Evolutionary conservation across 306 rosid species (phyloP).

Genomic region (Glycyrrhiza uralensis): DNA sequence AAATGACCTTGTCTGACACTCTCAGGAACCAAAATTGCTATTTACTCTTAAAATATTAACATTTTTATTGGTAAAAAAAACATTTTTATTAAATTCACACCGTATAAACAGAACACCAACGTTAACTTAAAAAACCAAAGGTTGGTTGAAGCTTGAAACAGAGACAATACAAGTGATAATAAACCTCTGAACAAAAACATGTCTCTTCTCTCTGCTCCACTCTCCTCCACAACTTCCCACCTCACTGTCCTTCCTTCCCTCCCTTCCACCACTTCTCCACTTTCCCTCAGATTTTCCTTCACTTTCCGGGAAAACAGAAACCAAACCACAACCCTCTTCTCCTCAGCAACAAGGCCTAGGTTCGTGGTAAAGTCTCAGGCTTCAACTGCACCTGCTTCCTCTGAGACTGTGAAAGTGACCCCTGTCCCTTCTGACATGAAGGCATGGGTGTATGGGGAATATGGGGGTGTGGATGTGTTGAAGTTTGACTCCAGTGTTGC

Average conservation of each 20-base stretch:
- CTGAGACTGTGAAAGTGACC: constrained; percentile 44
- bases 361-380: constrained; percentile 56
- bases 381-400: constrained; percentile 48
- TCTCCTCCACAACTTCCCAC: constrained; percentile 50
- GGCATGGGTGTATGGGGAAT: constrained; percentile 87
- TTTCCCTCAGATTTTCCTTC: constrained; percentile 32
- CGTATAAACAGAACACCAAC: background rate
- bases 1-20: too few species aligned
- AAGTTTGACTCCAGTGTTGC: constrained; percentile 53
- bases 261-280: constrained; percentile 19
- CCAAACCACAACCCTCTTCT: background rate
- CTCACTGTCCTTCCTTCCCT: constrained; percentile 21
- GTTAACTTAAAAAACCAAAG: constrained; percentile 11
- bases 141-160: constrained; percentile 2
- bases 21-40: too few species aligned
- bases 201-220: constrained; percentile 34
- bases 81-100: too few species aligned
- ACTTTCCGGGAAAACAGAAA: constrained; percentile 26
- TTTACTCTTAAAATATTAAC: too few species aligned
- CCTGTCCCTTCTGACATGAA: constrained; percentile 69
- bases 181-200: constrained; percentile 14
- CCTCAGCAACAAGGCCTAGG: constrained; percentile 20
- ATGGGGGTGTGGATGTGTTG: constrained; percentile 78
- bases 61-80: too few species aligned
- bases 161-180: constrained; percentile 36